Percentiles rank a stretch among this genome's conserved stretches.
These are phyloP conservation scores for Aquilaria sinensis DNA, from an alignment of 345 rosid species.

Conservation along the genomic window DNA sequence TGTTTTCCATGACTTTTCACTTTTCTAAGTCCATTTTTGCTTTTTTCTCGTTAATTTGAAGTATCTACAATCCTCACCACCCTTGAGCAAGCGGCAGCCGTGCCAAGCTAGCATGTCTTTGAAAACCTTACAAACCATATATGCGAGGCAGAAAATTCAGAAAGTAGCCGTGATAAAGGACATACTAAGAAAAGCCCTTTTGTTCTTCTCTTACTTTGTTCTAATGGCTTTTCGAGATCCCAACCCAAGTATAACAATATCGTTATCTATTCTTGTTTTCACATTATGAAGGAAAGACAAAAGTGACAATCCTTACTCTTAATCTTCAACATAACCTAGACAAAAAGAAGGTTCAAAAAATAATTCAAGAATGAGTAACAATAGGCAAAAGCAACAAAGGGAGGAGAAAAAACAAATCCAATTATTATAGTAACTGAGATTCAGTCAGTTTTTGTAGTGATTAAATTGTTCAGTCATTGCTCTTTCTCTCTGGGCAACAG, in stretches of 20 bases:
- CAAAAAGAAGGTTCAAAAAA: conserved; percentile 27
- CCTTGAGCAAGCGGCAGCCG: conserved; percentile 77
- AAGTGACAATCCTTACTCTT: conserved; percentile 67
- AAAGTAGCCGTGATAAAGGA: conserved; percentile 3
- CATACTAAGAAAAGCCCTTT: conserved; percentile 27
- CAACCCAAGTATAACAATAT: conserved; percentile 37
- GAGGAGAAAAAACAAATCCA: conserved; percentile 10
- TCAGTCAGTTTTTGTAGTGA: no score
- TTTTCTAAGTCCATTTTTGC: background rate
- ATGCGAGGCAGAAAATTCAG: conserved; percentile 31
- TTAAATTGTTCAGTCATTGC: no score
- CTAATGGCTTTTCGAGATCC: conserved; percentile 73
- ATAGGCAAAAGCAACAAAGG: conserved; percentile 11
- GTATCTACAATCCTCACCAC: conserved; percentile 68
- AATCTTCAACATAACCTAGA: conserved; percentile 92
- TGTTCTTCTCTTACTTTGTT: conserved; percentile 42
- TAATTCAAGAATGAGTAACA: conserved; percentile 19
- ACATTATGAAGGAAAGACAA: conserved; percentile 43
- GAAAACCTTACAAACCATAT: conserved; percentile 65
- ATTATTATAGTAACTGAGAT: conserved; percentile 5
- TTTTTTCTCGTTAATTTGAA: conserved; percentile 55
- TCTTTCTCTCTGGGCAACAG: no score
- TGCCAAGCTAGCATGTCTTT: conserved; percentile 81
- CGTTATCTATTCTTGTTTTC: conserved; percentile 40
- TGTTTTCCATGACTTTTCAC: no score